Evolutionary conservation across 306 rosid genomes (phyloP), one percentile per base, ranked within the genome.

Genomic region (Crotalaria pallida): DNA sequence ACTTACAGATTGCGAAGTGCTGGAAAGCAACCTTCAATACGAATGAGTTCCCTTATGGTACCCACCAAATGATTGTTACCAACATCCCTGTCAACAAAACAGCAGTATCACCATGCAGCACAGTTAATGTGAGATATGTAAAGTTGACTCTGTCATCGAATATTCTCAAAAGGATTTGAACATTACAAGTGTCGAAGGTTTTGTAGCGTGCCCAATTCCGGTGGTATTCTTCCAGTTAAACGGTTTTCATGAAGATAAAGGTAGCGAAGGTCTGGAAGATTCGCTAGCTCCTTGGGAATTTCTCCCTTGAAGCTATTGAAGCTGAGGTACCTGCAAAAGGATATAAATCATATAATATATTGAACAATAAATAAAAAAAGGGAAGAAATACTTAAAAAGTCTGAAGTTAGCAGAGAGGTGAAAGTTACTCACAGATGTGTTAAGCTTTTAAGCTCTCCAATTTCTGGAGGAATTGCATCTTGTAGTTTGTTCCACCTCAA

Each of bases 401-500:
- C 17, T 31, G 24, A 68, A 48, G 61, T 45, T 7, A 62, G 6
- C 6, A 61, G 16, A 19, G 60, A 79, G 67, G 53, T 50, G 4
- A 67, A 51, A 17, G 70, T 73, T 38, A 83, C 99, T 86, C 82
- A 95, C 99, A 95, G 74, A 87, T 95, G 96, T 6, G 99, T 95
- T 69, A 95, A 78, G 79, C 97, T 95, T 92, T 89, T 95, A 61
- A 95, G 87, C 69, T 89, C 96, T 11, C 97, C 97, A 41, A 95
- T 91, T 88, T 95, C 99, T 0, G 96, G 89, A 77, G 99, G 99
- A 71, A 95, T 86, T 71, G 83, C 87, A 84, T 95, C 99, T 45
- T 95, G 99, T 15, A 95, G 88, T 78, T 95, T 95, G 82, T 95
- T 95, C 99, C 99, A 95, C 78, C 99, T 89, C 91, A 95, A 89